Conservation (phyloP, 2,329 filamentous ascomycete species). For the Proliferodiscus dingleyae region DNA sequence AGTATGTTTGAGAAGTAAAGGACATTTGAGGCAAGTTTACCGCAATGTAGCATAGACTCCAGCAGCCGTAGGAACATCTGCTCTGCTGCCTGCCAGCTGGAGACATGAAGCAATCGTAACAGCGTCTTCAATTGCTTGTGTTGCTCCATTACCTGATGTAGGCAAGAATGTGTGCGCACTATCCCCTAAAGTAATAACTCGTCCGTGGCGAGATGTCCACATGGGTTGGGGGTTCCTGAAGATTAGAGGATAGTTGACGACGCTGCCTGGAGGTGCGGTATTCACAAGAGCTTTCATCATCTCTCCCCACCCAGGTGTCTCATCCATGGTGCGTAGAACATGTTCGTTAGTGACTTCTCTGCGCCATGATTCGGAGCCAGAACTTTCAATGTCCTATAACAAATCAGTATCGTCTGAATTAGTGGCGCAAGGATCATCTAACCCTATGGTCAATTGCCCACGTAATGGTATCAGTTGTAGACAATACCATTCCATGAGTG, state of each 20-base stretch:
- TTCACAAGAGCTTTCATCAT: neutral
- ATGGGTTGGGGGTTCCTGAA: slow-evolving; percentile 23
- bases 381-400: neutral
- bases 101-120: slow-evolving; percentile 32
- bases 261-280: neutral
- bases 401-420: neutral
- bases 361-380: neutral
- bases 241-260: neutral
- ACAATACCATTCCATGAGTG: neutral
- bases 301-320: neutral
- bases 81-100: neutral
- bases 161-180: slow-evolving; percentile 36
- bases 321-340: neutral
- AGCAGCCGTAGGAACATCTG: neutral
- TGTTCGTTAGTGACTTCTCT: neutral
- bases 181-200: slow-evolving; percentile 33
- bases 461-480: neutral
- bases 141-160: slow-evolving; percentile 32
- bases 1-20: too few relatives aligned
- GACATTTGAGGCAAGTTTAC: neutral
- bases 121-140: slow-evolving; percentile 34
- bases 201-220: slow-evolving; percentile 27
- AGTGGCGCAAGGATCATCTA: neutral
- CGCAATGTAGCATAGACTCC: neutral
- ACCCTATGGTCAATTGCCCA: neutral